A percentile compares a stretch with the other conserved stretches of the same genome.
These are phyloP conservation scores for Domatiomyces catenatus DNA, from an alignment of 2,329 filamentous ascomycete genomes.

Conservation along the genomic window DNA sequence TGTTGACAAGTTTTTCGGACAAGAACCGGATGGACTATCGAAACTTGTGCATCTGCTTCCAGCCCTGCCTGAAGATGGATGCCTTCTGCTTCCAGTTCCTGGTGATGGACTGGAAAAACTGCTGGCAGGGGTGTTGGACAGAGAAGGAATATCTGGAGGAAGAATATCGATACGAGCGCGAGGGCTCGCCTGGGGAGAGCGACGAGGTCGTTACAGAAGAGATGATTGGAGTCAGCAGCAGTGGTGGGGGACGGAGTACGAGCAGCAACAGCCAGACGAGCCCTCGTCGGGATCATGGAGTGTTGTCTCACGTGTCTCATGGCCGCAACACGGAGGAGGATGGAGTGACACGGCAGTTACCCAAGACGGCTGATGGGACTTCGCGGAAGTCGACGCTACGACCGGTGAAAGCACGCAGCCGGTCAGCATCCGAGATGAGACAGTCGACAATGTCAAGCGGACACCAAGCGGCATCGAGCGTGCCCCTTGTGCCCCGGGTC, in stretches of 20 bases:
- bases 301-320: neutral
- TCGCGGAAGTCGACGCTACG: neutral
- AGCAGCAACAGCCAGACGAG: constrained; percentile 31
- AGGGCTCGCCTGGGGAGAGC: constrained; percentile 18
- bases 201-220: constrained; percentile 23
- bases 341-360: neutral
- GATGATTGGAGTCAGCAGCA: constrained; percentile 47
- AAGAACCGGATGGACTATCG: constrained; percentile 98
- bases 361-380: neutral
- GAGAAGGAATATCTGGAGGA: constrained; percentile 62
- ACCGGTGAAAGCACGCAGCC: neutral
- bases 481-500: constrained; percentile 13
- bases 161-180: constrained; percentile 24
- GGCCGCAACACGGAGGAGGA: neutral
- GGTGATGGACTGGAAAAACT: constrained; percentile 88
- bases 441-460: constrained; percentile 4
- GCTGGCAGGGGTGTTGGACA: constrained; percentile 91
- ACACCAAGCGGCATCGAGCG: constrained; percentile 12
- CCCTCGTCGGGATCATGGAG: neutral
- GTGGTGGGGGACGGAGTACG: constrained; percentile 26
- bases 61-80: constrained; percentile 93
- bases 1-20: constrained; percentile 77
- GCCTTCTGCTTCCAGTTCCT: constrained; percentile 89
- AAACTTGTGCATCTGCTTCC: constrained; percentile 92
- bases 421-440: neutral